Evolutionary conservation across 495 filamentous ascomycete genomes (phyloP), one percentile per base, ranked within the genome.

Genomic region (Penicillium manginii): DNA sequence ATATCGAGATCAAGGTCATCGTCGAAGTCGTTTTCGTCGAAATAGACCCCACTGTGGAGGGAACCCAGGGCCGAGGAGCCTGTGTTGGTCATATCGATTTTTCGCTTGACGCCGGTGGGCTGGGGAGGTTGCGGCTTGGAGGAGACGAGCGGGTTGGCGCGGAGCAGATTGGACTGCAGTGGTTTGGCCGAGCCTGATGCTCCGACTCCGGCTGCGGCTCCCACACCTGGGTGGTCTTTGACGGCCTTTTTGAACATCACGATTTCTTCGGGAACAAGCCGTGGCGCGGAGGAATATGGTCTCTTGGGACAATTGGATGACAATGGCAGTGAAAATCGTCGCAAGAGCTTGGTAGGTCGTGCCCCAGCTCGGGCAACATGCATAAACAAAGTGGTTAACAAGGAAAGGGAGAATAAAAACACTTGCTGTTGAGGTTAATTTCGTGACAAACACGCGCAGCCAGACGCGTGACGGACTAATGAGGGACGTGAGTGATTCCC

Each of bases 11-110:
- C 73, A n/a, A 72, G 62, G 56, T 83, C 80, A 61, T 82, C 77
- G 29, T 83, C 81, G 33, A 84, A 84, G 59, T 84, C 81, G 52
- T 84, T 81, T 58, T 82, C 80, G 59, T 83, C 79, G 45, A 84
- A 83, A 54, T 75, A 82, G 26, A 83, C 78, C 23, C 68, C 69
- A 48, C 59, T 76, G 57, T 80, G 77, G 32, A 80, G 67, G 15
- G 77, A 76, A 2, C 77, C 75, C 46, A 80, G 58, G 2, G 66
- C 60, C 0, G 75, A 78, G 31, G 66, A 59, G 23, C 68, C 67
- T 3, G 64, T 50, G 53, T 60, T 66, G 21, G 65, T 58, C 68
- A 75, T 68, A 23, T 80, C 77, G 33, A 78, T 67, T 62, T 80
- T 80, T 39, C 77, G 72, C 61, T 80, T 80, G 55, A 76, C 64